A percentile compares a stretch with the other conserved stretches of the same genome.
These are phyloP conservation scores for Elsinoe ampelina DNA, from an alignment of 2,329 filamentous ascomycete species.

Conservation along the genomic window DNA sequence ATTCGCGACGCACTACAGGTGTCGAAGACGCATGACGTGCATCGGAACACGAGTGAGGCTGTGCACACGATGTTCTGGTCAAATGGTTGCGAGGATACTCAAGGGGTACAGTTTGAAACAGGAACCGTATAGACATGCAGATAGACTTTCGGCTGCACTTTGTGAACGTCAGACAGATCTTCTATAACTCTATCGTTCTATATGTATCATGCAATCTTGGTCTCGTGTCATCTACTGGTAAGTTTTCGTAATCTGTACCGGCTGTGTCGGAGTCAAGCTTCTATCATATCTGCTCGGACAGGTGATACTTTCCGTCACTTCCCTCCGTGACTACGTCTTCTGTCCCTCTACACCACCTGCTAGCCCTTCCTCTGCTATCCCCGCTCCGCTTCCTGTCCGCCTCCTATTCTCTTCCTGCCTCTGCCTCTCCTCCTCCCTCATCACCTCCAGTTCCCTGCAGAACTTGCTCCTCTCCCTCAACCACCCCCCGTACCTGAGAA, in stretches of 20 bases:
- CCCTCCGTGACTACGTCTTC: not conserved
- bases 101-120: not conserved
- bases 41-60: not conserved
- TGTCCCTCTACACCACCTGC: not conserved
- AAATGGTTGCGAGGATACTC: not conserved
- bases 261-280: not conserved
- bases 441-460: conserved; percentile 49
- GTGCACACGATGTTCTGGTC: not conserved
- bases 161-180: not conserved
- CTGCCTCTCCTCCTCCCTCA: conserved; percentile 31
- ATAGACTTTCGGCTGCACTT: not conserved
- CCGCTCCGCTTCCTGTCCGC: not conserved
- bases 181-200: not conserved
- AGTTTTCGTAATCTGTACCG: not conserved
- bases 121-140: not conserved
- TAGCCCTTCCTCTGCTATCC: not conserved
- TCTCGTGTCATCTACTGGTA: not conserved
- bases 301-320: too few species aligned
- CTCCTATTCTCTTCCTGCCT: conserved; percentile 17
- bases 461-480: conserved; percentile 52
- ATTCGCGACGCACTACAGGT: not conserved
- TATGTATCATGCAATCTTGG: conserved; percentile 2
- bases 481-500: conserved; percentile 44
- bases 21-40: not conserved
- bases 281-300: too few species aligned